Evolutionary conservation across 2,329 filamentous ascomycete genomes (phyloP).

Genomic region (Aspergillus uvarum): DNA sequence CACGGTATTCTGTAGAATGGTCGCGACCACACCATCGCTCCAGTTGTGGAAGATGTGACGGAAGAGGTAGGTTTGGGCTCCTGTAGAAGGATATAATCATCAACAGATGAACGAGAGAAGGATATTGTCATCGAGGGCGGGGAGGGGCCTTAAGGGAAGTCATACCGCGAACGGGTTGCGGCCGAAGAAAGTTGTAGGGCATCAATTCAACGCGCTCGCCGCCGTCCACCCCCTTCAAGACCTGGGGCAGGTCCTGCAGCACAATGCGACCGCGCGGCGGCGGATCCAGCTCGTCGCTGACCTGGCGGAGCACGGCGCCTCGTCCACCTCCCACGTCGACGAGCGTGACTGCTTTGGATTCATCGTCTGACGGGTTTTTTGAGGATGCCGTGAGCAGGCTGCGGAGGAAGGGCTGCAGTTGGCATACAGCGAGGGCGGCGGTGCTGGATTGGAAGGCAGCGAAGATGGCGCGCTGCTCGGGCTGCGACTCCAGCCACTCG

Average conservation of each 20-base stretch:
- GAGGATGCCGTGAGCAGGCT: not conserved
- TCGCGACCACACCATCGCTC: not conserved
- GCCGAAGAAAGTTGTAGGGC: not conserved
- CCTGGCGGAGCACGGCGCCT: not conserved
- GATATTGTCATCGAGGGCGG: too few species aligned
- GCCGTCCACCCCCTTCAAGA: not conserved
- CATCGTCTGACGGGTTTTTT: too few species aligned
- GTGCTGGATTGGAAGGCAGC: not conserved
- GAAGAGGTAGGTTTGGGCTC: conserved; percentile 3
- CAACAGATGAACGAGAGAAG: not conserved
- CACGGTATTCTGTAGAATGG: not conserved
- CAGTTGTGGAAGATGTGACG: conserved; percentile 3
- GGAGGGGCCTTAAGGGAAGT: too few species aligned
- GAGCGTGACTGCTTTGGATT: not conserved
- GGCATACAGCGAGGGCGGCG: not conserved
- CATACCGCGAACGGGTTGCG: not conserved
- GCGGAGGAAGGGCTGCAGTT: not conserved
- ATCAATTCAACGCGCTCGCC: not conserved
- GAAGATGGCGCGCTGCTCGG: conserved; percentile 4
- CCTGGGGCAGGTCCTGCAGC: conserved; percentile 1
- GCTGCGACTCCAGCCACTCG: conserved; percentile 1
- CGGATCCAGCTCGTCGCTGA: not conserved
- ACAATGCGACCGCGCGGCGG: not conserved
- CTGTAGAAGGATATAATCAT: not conserved
- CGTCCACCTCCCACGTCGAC: not conserved